Conservation (phyloP, 1,139 yeast genomes). For the Waltiozyma sp. region DNA sequence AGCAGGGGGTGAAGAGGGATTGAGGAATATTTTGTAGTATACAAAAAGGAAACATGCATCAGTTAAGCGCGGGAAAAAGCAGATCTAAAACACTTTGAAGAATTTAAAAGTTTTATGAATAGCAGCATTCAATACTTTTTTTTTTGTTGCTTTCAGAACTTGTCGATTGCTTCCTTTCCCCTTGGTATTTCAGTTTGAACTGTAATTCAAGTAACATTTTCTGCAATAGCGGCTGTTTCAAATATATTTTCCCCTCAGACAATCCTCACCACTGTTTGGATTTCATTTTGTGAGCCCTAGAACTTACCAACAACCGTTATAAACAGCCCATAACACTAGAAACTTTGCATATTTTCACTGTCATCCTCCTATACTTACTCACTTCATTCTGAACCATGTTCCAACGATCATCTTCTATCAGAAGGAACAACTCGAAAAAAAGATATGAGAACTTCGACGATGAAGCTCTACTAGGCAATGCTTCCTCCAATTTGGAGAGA, state of each 20-base stretch:
- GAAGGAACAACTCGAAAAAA: slow-evolving; percentile 11
- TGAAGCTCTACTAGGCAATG: slow-evolving; percentile 14
- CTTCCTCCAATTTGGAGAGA: slow-evolving; percentile 21
- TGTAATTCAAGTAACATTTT: too few species aligned
- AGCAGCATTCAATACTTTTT: neutral
- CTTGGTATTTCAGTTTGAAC: too few species aligned
- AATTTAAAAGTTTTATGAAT: too few species aligned
- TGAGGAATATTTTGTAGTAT: neutral
- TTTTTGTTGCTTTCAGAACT: too few species aligned
- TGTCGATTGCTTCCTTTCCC: too few species aligned
- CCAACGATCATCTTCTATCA: slow-evolving; percentile 14
- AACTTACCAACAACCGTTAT: too few species aligned
- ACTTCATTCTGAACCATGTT: slow-evolving; percentile 8
- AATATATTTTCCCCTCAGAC: too few species aligned
- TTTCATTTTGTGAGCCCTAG: neutral
- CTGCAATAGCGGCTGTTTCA: too few species aligned
- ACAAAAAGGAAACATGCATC: neutral
- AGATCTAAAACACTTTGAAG: neutral
- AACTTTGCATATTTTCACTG: neutral
- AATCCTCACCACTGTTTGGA: neutral
- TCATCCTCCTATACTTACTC: neutral
- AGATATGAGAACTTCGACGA: slow-evolving; percentile 15
- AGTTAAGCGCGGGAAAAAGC: neutral
- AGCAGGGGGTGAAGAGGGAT: too few species aligned
- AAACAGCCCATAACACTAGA: too few species aligned